phyloP scores from a whole-genome alignment of 2,329 filamentous ascomycete species.

The Cercospora nicotianae region DNA sequence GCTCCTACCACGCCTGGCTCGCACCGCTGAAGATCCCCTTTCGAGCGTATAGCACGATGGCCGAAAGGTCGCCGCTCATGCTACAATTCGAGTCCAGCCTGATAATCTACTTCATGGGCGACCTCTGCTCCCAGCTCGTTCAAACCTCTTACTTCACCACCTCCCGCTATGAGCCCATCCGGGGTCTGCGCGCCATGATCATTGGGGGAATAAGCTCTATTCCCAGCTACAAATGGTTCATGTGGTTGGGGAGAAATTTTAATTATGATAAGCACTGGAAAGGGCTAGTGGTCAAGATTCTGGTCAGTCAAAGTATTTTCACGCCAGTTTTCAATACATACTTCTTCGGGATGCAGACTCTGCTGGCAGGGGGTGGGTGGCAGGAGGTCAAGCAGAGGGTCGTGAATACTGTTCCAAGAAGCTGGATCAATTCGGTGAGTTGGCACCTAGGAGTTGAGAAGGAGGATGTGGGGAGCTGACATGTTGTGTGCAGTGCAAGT shows the following conservation, averaged over 20 bases:
- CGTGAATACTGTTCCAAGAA: constrained; percentile 71
- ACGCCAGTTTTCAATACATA: constrained; percentile 63
- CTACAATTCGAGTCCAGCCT: too few species aligned
- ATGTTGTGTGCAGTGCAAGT: constrained; percentile 56
- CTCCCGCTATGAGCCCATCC: constrained; percentile 62
- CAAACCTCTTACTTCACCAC: constrained; percentile 29
- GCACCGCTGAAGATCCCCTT: constrained; percentile 49
- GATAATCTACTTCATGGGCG: constrained; percentile 75
- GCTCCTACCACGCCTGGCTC: constrained; percentile 49
- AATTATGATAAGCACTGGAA: constrained; percentile 74
- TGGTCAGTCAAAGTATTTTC: constrained; percentile 76
- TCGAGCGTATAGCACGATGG: constrained; percentile 65
- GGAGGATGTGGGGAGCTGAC: too few species aligned
- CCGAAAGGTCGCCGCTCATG: too few species aligned
- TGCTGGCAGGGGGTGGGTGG: constrained; percentile 60
- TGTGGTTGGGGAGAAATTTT: constrained; percentile 77
- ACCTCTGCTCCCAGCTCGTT: constrained; percentile 74
- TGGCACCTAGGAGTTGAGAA: too few species aligned
- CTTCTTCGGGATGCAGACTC: constrained; percentile 54
- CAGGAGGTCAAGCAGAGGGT: constrained; percentile 69
- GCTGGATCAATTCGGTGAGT: constrained; percentile 61
- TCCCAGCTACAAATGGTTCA: constrained; percentile 79
- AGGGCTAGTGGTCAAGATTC: constrained; percentile 73
- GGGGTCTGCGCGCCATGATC: constrained; percentile 69
- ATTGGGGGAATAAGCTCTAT: constrained; percentile 75